Base-by-base conservation (phyloP, 805 yeast species). In the Zygosaccharomyces bisporus region DNA sequence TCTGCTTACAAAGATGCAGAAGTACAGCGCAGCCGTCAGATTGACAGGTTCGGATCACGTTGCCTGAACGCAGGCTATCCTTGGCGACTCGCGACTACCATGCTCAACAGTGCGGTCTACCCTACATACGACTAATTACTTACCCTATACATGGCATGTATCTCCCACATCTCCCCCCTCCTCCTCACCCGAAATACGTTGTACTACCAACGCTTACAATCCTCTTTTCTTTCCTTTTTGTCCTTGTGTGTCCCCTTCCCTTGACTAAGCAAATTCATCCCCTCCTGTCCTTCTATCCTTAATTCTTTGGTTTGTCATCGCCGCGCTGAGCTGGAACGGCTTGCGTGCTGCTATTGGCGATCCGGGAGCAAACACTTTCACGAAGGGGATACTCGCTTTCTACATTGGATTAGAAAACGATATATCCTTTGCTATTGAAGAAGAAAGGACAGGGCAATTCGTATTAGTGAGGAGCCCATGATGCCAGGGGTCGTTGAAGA, bases 21-120 rank as follows among this genome's bases (percentile, higher is more conserved):
- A 90, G 66, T 93, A 91, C 57, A 95, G 96, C 37, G 96, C 98
- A 35, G 96, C 97, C 17, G 98, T 93, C 39, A 86, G 95, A 65
- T 76, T 93, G 57, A 84, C 95, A 60, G 97, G 98, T 38, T 86
- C 95, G 20, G 96, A 89, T 62, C 75, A 80, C 54, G 80, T 77
- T 27, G 55, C 52, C 21, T 51, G 42, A 9, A 9, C 25, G 25
- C 9, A n/a, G n/a, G n/a, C n/a, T n/a, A n/a, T n/a, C n/a, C n/a
- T n/a, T n/a, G n/a, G n/a, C n/a, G n/a, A n/a, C n/a, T n/a, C n/a
- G n/a, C n/a, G n/a, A n/a, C n/a, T n/a, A n/a, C n/a, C n/a, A n/a
- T n/a, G n/a, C n/a, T n/a, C n/a, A n/a, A n/a, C n/a, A n/a, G n/a
- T n/a, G n/a, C n/a, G n/a, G n/a, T n/a, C n/a, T n/a, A n/a, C n/a